Percentiles rank a stretch among this genome's conserved stretches.
phyloP scores from a whole-genome alignment of 164 flowering plant species.

The Paratinospora sagittata region DNA sequence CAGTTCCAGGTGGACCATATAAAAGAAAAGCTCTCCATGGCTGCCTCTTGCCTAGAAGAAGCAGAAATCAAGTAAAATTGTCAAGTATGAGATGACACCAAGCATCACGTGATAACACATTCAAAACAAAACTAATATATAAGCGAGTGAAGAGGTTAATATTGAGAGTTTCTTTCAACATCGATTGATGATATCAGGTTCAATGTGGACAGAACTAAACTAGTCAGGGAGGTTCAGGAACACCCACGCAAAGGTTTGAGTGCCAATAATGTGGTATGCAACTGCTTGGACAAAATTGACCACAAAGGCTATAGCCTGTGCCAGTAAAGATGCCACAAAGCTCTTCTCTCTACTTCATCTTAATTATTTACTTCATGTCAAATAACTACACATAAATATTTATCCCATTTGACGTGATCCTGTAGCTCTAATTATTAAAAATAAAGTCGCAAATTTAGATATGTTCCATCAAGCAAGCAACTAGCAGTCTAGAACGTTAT shows the following conservation, averaged over 20 bases:
- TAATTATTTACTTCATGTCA: not conserved
- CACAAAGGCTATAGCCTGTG: too few relatives aligned
- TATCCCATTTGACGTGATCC: not conserved
- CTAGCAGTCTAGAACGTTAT: not conserved
- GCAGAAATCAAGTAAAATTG: constrained; percentile 10
- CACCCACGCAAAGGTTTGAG: not conserved
- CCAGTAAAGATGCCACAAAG: not conserved
- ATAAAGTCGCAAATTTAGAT: not conserved
- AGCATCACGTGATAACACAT: not conserved
- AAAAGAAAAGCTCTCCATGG: constrained; percentile 95
- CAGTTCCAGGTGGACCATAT: constrained; percentile 99
- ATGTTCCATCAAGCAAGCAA: not conserved
- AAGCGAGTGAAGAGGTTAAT: not conserved
- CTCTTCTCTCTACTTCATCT: not conserved
- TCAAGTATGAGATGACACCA: not conserved
- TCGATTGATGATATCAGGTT: not conserved
- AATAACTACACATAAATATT: not conserved
- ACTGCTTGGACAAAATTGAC: not conserved
- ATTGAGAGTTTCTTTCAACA: not conserved
- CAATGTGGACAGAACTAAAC: not conserved
- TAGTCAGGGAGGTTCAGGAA: not conserved
- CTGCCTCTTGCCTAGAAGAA: constrained; percentile 63
- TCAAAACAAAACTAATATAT: not conserved
- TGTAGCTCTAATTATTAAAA: not conserved
- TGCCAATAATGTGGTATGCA: not conserved